Evolutionary conservation across 1,284 basidiomycete species (phyloP).

Genomic region (Tilletia horrida): DNA sequence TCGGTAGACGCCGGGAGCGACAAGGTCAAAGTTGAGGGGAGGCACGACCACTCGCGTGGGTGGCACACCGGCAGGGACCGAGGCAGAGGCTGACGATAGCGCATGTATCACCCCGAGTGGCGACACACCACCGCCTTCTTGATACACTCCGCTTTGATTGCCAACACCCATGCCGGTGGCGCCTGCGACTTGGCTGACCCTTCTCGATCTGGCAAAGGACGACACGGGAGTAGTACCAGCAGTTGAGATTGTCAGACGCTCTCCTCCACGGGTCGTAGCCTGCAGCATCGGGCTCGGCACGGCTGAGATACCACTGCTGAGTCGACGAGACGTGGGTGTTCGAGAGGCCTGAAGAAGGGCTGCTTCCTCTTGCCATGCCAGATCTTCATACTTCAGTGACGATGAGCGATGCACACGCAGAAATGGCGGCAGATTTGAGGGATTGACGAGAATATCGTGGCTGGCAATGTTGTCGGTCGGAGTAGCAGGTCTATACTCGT

Average conservation of each 20-base stretch:
- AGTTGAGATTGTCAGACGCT: too few species aligned
- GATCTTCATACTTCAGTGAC: background rate
- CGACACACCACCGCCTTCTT: too few species aligned
- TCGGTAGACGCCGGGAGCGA: constrained; percentile 47
- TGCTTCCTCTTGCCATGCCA: constrained; percentile 1
- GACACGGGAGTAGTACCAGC: too few species aligned
- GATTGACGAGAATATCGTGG: background rate
- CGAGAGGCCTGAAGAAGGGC: background rate
- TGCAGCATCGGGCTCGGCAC: too few species aligned
- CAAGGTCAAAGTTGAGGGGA: constrained; percentile 53
- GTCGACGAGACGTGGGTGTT: constrained; percentile 3
- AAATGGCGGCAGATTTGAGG: constrained; percentile 7
- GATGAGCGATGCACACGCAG: background rate
- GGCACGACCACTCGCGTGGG: constrained; percentile 35
- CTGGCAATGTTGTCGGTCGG: background rate
- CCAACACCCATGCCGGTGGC: too few species aligned
- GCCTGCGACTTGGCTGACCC: too few species aligned
- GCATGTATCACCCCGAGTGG: too few species aligned
- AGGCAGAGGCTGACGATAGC: too few species aligned
- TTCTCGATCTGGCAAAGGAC: too few species aligned
- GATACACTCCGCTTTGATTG: too few species aligned
- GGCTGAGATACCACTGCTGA: background rate
- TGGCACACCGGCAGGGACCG: too few species aligned
- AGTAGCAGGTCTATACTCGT: background rate
- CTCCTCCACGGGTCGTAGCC: too few species aligned